Evolutionary conservation across 1,139 yeast genomes (phyloP).

Genomic region (Taphrina wiesneri): DNA sequence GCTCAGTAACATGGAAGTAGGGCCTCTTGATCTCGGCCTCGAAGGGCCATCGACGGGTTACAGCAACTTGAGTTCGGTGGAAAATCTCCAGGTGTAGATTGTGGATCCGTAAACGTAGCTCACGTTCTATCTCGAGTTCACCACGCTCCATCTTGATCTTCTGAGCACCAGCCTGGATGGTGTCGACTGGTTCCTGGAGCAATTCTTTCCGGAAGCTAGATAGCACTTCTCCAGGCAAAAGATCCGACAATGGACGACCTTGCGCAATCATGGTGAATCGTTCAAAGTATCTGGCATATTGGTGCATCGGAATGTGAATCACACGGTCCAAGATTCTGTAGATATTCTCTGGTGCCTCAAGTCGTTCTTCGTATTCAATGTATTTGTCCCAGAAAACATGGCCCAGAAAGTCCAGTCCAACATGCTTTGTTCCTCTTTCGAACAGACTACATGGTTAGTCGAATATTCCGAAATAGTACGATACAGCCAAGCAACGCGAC

Average conservation of each 20-base stretch:
- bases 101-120: constrained; percentile 43
- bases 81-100: constrained; percentile 52
- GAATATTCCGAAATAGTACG: neutral
- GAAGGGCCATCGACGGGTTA: constrained; percentile 61
- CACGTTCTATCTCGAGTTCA: constrained; percentile 42
- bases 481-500: neutral
- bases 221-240: constrained; percentile 41
- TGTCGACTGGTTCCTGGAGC: constrained; percentile 37
- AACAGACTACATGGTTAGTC: constrained; percentile 49
- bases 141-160: constrained; percentile 39
- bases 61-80: constrained; percentile 61
- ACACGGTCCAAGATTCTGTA: constrained; percentile 57
- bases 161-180: constrained; percentile 41
- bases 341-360: constrained; percentile 48
- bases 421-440: constrained; percentile 59
- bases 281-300: constrained; percentile 61
- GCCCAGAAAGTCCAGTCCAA: constrained; percentile 74
- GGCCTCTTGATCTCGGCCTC: constrained; percentile 61
- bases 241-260: constrained; percentile 41
- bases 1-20: constrained; percentile 53
- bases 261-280: constrained; percentile 43
- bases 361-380: constrained; percentile 56
- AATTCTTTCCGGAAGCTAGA: constrained; percentile 43
- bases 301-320: constrained; percentile 73
- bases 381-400: constrained; percentile 77